Evolutionary conservation across 2,329 filamentous ascomycete species (phyloP), one percentile per base, ranked within the genome.

Genomic region (Monosporascus sp.): DNA sequence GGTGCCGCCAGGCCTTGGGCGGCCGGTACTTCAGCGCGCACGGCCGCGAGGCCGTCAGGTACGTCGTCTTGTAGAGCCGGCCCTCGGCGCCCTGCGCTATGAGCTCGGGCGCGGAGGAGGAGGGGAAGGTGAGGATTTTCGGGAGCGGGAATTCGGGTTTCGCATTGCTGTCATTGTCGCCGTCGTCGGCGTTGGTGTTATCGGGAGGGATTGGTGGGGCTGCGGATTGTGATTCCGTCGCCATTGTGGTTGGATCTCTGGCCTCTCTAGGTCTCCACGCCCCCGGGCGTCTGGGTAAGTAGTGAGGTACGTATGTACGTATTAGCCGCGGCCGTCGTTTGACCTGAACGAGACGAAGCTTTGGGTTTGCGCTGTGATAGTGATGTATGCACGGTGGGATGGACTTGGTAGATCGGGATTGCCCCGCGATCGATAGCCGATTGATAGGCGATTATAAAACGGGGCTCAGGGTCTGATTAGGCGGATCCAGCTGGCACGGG

Each of bases 71-170:
- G 82, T 95, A 97, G 67, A 99, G 83, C 60, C 93, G 90, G 55
- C 90, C 92, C 82, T 99, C 94, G 68, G 94, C 94, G 73, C 94
- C 94, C 79, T 97, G 94, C 53, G 90, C 87, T 62, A 97, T 83
- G 65, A 96, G 88, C 48, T 68, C 71, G 58, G 90, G 84, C 48
- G 81, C 72, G 61, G 77, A 70, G 39, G 82, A 76, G 57, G 80
- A 75, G 68, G 81, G 80, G 74, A 83, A 75, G 54, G 78, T 77
- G 71, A 91, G 87, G 61, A 87, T 80, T 36, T 77, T 71, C 38
- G 87, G 87, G 57, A 89, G 84, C 60, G 77, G 72, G 62, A 77
- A 77, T 51, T 63, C 54, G 48, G 64, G 65, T 39, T 61, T 35
- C 49, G 44, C 47, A 54, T 35, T 35, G 53, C 48, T 22, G 50